Evolutionary conservation across 495 filamentous ascomycete genomes (phyloP), one percentile per base, ranked within the genome.

Genomic region (Neurospora sp.): DNA sequence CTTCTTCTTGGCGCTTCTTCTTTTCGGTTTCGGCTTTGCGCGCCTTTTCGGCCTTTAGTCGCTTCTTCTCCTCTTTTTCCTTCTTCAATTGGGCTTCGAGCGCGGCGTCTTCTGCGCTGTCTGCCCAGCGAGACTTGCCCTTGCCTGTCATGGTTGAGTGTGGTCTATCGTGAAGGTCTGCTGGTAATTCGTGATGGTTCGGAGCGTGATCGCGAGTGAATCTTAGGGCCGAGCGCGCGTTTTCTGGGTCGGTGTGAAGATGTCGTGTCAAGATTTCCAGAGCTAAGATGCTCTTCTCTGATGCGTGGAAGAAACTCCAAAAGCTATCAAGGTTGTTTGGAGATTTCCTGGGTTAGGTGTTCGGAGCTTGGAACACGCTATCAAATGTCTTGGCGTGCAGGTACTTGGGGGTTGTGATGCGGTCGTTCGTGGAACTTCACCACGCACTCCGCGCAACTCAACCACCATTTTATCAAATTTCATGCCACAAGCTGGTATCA

Each of bases 31-130:
- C 90, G 37, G 88, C 86, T 76, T 89, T 90, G 76, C 90, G 91
- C 77, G 93, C 91, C 80, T 93, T 94, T 75, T 92, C 91, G n/a
- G 89, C 92, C 81, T 96, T 98, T 39, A 89, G 83, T 70, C 91
- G 90, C 82, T 91, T 93, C 84, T 94, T 97, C 73, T 92, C 90
- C 80, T 97, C 95, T 82, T 96, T 97, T 78, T 97, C 94, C 75
- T 87, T 86, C 84, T 93, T 96, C 54, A 88, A 86, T 77, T 91
- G 89, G 21, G 90, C 91, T 74, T 92, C 86, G 69, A 90, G 83
- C 21, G 88, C 92, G 36, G 89, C 88, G 72, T 95, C 92, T 74
- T 93, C 93, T 72, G 89, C 90, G 71, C 91, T 89, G 78, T 93
- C 86, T 73, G 92, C 93, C 96, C 96, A 99, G 77, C 96, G 90